Conservation (phyloP, 495 filamentous ascomycete species). For the Podospora pseudopauciseta region DNA sequence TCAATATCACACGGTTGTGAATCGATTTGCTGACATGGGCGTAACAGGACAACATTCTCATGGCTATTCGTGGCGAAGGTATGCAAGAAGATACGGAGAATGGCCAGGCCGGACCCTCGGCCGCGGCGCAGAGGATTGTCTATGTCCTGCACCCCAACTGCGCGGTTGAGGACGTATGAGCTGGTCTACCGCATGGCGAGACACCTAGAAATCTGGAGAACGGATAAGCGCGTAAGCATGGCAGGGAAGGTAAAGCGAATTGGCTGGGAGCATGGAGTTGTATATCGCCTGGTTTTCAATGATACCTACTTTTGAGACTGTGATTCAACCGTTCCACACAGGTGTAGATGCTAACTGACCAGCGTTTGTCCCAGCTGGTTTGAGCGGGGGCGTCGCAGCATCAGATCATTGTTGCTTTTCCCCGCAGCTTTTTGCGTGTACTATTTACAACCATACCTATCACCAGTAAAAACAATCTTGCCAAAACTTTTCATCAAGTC, state of each 20-base stretch:
- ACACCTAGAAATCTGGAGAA: not conserved
- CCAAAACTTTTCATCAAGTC: constrained; percentile 1
- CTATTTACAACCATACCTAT: not conserved
- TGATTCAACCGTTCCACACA: not conserved
- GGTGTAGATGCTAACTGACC: too few relatives aligned
- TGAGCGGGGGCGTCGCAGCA: too few relatives aligned
- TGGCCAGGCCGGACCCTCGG: constrained; percentile 41
- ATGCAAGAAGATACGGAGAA: constrained; percentile 56
- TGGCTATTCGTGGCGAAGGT: constrained; percentile 85
- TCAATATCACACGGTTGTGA: not conserved
- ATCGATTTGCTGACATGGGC: constrained; percentile 19
- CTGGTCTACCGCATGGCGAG: not conserved
- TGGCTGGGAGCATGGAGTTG: not conserved
- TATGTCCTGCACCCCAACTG: constrained; percentile 97
- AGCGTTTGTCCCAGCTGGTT: too few relatives aligned
- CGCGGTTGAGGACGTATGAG: constrained; percentile 59
- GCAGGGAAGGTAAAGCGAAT: not conserved
- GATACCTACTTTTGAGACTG: not conserved
- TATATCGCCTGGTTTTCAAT: not conserved
- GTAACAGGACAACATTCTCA: constrained; percentile 79
- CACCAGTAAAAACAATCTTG: not conserved
- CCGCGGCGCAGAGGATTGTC: constrained; percentile 54
- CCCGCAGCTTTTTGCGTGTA: not conserved
- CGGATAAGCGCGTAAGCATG: not conserved
- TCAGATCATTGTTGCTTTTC: not conserved